Conservation (phyloP, 1,139 yeast species). For the Torulaspora globosa region DNA sequence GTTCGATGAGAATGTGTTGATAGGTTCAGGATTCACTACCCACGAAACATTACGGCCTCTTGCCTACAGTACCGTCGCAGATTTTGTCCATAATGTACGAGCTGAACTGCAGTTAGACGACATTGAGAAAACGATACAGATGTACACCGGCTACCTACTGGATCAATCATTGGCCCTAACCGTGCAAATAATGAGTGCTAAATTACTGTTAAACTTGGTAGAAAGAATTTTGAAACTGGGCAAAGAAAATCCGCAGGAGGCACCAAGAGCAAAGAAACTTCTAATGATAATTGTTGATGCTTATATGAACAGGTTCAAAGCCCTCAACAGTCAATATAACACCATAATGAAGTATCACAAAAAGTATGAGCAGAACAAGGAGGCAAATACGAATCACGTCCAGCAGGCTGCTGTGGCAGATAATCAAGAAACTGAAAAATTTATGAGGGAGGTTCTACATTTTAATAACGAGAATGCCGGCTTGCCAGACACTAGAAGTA, state of each 20-base stretch:
- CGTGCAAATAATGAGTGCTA: constrained; percentile 96
- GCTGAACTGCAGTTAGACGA: constrained; percentile 78
- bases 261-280: constrained; percentile 68
- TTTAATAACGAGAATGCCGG: constrained; percentile 7
- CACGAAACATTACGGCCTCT: constrained; percentile 81
- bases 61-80: constrained; percentile 95
- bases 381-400: constrained; percentile 22
- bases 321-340: constrained; percentile 67
- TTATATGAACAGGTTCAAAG: constrained; percentile 75
- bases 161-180: constrained; percentile 83
- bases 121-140: constrained; percentile 81
- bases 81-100: constrained; percentile 88
- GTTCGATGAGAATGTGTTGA: constrained; percentile 79
- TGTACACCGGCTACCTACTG: constrained; percentile 75
- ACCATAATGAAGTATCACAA: constrained; percentile 63
- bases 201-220: constrained; percentile 76
- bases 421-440: constrained; percentile 30
- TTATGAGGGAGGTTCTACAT: constrained; percentile 24
- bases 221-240: constrained; percentile 84
- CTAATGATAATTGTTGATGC: constrained; percentile 81
- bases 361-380: constrained; percentile 45
- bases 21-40: constrained; percentile 91
- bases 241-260: constrained; percentile 55
- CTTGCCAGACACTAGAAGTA: constrained; percentile 7
- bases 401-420: constrained; percentile 25